These are phyloP conservation scores for Tuber calosporum DNA, from an alignment of 495 filamentous ascomycete genomes.

Conservation along the genomic window DNA sequence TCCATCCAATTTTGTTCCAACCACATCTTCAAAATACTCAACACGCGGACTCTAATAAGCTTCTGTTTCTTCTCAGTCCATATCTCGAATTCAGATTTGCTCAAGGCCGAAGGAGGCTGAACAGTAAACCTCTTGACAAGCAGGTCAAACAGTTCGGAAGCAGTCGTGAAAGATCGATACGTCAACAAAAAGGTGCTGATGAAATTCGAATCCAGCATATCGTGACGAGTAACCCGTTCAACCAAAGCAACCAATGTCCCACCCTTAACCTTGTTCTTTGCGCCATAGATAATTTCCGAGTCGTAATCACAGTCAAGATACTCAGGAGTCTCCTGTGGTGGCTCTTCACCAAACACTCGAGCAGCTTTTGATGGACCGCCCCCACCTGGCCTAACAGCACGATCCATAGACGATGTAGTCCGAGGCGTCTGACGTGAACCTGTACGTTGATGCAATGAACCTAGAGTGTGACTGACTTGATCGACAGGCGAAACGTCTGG, in stretches of 20 bases:
- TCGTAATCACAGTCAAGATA: slow-evolving; percentile 85
- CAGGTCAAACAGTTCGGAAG: slow-evolving; percentile 83
- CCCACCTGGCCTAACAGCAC: slow-evolving; percentile 10
- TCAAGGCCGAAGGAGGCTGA: slow-evolving; percentile 82
- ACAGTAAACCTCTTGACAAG: slow-evolving; percentile 84
- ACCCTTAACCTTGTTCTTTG: slow-evolving; percentile 71
- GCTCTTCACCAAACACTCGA: slow-evolving; percentile 75
- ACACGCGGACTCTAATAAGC: slow-evolving; percentile 85
- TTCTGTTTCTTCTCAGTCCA: slow-evolving; percentile 96
- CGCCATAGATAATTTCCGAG: slow-evolving; percentile 80
- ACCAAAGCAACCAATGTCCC: slow-evolving; percentile 83
- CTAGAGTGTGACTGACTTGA: not conserved
- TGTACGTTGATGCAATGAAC: slow-evolving; percentile 43
- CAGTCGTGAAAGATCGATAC: slow-evolving; percentile 88
- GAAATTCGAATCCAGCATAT: slow-evolving; percentile 89
- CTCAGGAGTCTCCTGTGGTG: slow-evolving; percentile 69
- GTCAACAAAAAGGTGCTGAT: slow-evolving; percentile 97
- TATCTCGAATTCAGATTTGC: slow-evolving; percentile 64
- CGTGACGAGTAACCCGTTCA: slow-evolving; percentile 92
- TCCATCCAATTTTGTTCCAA: slow-evolving; percentile 99
- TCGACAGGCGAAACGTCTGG: slow-evolving; percentile 10
- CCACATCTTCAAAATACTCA: slow-evolving; percentile 97
- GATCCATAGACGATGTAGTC: slow-evolving; percentile 25
- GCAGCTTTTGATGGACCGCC: slow-evolving; percentile 60
- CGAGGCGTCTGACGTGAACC: slow-evolving; percentile 44